Evolutionary conservation across 176 grass and related monocot species (phyloP), one percentile per base, ranked within the genome.

Genomic region (Musa troglodytarum): DNA sequence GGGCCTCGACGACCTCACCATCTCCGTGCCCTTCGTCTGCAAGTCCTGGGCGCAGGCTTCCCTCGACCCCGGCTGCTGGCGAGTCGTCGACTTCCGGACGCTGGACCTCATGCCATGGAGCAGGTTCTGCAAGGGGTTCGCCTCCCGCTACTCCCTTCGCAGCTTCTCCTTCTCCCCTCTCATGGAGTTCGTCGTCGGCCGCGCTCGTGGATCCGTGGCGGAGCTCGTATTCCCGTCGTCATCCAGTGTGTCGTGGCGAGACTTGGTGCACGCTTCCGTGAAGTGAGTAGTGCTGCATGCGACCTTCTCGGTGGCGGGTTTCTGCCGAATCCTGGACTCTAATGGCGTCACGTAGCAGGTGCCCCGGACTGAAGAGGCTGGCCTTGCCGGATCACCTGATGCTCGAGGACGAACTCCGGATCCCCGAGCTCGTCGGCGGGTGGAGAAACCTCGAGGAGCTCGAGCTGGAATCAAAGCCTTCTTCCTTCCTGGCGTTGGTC

Each of bases 61-160:
- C 0, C 74, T 67, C 9, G 90, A 97, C 84, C 83, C 90, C 43
- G 80, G 54, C 14, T 89, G 89, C 55, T 97, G 87, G 83, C 82
- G 79, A 66, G 62, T 54, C 13, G 87, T 97, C 74, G 82, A 97
- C 76, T 91, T 97, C 17, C 85, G 86, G 34, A 73, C 71, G 12
- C 78, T 84, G 70, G 90, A 91, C 70, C 90, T 97, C 81, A 92
- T 88, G 89, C 89, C 89, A 2, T 92, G 87, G 85, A 69, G 21
- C 5, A 0, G 80, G 0, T 91, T 96, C 61, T 77, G 87, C 1
- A 54, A 59, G 16, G 81, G 69, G 16, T 88, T 85, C 84, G 25
- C 29, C 21, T 53, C 23, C 63, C 61, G 68, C 10, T 87, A 81
- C 78, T 78, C 62, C 76, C 77, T 84, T 34, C 0, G 2, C 0